Evolutionary conservation across 2,329 filamentous ascomycete genomes (phyloP), one percentile per base, ranked within the genome.

Genomic region (Trichoderma lentiforme): DNA sequence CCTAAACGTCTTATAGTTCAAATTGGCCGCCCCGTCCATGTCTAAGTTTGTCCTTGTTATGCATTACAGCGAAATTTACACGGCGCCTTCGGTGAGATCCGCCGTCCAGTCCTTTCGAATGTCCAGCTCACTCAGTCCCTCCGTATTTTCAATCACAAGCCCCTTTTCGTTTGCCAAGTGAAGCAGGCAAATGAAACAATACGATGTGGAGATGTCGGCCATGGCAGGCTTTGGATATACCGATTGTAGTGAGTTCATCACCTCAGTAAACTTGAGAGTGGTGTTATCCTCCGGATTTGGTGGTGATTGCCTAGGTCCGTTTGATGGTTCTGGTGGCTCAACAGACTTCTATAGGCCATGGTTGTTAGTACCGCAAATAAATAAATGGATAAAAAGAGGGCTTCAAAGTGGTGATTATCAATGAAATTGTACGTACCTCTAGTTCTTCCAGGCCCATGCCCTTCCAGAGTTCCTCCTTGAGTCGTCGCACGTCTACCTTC

Each of bases 111-210:
- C 89, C 80, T 87, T 90, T 73, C 85, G 84, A 73, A 91, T 91
- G 63, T 86, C 84, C 73, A 91, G 81, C 77, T 91, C 89, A 67
- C 83, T 84, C 70, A 91, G 81, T 62, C 86, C 88, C 56, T 84
- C 82, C 12, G 87, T 87, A 76, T 89, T 89, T 75, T 92, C 88
- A 74, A 98, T 92, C 28, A 92, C 86, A 51, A 98, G 84, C 0
- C 95, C 95, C 83, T 97, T 95, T 79, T 98, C 95, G 82, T 98
- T 98, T 73, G 95, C 95, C 77, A 98, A 80, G 82, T 98, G 95
- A 75, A 98, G 84, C 72, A 97, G 83, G 77, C 93, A 97, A 78
- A 99, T 99, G 83, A 98, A 99, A 80, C 96, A 97, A 82, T 84
- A 92, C 74, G 89, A 97, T 0, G 96, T 99, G 43, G 94, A 97